Conservation (phyloP, 164 flowering plant genomes). For the Vitis labrusca region DNA sequence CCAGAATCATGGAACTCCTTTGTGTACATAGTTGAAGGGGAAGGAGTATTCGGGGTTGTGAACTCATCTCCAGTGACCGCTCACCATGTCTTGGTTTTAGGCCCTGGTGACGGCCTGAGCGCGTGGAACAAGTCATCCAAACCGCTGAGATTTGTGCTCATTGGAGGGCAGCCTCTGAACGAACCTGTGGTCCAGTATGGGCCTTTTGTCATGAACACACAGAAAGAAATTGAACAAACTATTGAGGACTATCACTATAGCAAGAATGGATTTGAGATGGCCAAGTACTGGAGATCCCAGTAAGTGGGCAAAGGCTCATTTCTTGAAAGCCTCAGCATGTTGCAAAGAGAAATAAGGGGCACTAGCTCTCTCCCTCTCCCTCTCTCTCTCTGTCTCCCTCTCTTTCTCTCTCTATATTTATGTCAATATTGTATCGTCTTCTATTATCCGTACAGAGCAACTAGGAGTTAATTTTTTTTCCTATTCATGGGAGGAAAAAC, state of each 20-base stretch:
- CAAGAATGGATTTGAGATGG: conserved; percentile 85
- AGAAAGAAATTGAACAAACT: conserved; percentile 72
- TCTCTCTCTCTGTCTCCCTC: not conserved
- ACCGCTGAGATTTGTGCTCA: conserved; percentile 59
- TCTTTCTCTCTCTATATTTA: conserved; percentile 1
- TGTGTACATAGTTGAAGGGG: conserved; percentile 76
- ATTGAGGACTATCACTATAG: conserved; percentile 61
- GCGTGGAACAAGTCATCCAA: conserved; percentile 73
- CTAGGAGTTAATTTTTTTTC: not conserved
- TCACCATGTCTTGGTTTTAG: conserved; percentile 66
- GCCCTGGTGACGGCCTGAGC: conserved; percentile 68
- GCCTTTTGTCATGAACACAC: conserved; percentile 96
- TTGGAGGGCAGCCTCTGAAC: conserved; percentile 79
- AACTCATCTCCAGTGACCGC: conserved; percentile 46
- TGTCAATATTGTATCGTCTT: too few relatives aligned
- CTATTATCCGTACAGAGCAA: not conserved
- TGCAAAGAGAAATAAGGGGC: not conserved
- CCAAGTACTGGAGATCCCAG: conserved; percentile 72
- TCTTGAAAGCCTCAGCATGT: not conserved
- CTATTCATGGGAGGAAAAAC: conserved; percentile 1
- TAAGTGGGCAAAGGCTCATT: conserved; percentile 7
- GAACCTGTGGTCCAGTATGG: conserved; percentile 85
- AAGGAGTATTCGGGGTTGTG: conserved; percentile 56
- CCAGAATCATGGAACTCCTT: conserved; percentile 80
- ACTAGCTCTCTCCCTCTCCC: conserved; percentile 7